Conservation (phyloP, 345 rosid species). For the Citrus inodora region DNA sequence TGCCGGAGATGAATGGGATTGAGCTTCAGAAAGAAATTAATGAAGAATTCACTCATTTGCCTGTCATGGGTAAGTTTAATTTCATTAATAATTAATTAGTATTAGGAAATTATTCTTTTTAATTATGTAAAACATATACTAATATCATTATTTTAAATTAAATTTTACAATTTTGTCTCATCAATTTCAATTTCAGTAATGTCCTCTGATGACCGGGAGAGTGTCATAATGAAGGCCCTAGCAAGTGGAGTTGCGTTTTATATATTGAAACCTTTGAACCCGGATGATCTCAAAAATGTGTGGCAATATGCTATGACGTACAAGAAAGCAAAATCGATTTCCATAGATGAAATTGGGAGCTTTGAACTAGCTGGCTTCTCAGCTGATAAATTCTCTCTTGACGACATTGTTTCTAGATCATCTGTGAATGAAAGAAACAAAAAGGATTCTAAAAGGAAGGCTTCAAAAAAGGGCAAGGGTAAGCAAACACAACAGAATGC, state of each 20-base stretch:
- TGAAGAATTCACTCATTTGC: constrained; percentile 36
- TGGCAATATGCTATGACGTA: constrained; percentile 47
- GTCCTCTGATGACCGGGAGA: constrained; percentile 55
- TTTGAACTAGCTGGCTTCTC: background rate
- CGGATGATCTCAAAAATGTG: constrained; percentile 43
- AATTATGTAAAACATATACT: background rate
- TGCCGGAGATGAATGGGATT: constrained; percentile 66
- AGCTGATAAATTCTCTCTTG: background rate
- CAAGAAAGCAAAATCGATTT: constrained; percentile 33
- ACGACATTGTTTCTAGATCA: constrained; percentile 13
- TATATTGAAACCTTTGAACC: constrained; percentile 55
- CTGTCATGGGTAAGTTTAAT: constrained; percentile 53
- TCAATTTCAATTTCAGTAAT: constrained; percentile 43
- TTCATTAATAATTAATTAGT: background rate
- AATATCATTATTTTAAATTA: too few relatives aligned
- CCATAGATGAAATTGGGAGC: constrained; percentile 14
- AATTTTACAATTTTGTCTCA: too few relatives aligned
- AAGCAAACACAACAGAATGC: constrained; percentile 10
- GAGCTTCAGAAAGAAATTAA: constrained; percentile 42
- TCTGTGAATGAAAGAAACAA: constrained; percentile 7
- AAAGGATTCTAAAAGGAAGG: constrained; percentile 5
- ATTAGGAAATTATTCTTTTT: background rate
- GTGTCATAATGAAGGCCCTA: constrained; percentile 36
- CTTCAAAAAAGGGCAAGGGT: background rate
- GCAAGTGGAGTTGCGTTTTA: constrained; percentile 56